Conservation (phyloP, 352 stramenopile species). For the Pythium pectinolyticum region DNA sequence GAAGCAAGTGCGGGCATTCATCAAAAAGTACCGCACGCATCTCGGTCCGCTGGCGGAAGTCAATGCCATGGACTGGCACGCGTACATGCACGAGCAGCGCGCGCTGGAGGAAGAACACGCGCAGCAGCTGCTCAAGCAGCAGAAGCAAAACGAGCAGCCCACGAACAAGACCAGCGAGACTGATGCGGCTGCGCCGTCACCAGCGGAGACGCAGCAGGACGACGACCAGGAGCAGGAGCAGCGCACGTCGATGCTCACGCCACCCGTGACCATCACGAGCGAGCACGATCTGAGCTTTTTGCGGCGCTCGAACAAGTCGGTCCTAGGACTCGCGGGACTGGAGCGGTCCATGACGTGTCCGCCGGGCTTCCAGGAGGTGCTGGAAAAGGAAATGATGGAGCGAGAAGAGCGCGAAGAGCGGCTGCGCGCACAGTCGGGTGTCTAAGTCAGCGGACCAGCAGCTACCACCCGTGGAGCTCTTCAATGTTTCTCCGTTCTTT, state of each 20-base stretch:
- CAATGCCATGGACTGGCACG: slow-evolving; percentile 78
- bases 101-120: slow-evolving; percentile 32
- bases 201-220: background rate
- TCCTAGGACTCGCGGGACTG: slow-evolving; percentile 56
- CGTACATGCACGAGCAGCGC: slow-evolving; percentile 79
- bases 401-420: slow-evolving; percentile 18
- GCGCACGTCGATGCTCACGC: slow-evolving; percentile 28
- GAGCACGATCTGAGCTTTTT: slow-evolving; percentile 82
- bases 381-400: slow-evolving; percentile 20
- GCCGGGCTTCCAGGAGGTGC: slow-evolving; percentile 66
- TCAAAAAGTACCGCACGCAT: slow-evolving; percentile 64
- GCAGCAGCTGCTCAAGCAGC: slow-evolving; percentile 5
- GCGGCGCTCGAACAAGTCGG: slow-evolving; percentile 70
- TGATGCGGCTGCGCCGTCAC: background rate
- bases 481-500: too few species aligned
- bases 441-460: too few species aligned
- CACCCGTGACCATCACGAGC: slow-evolving; percentile 69
- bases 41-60: slow-evolving; percentile 69
- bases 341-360: slow-evolving; percentile 81
- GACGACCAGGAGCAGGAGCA: slow-evolving; percentile 13
- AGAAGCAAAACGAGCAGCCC: background rate
- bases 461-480: too few species aligned
- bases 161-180: background rate
- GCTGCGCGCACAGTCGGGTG: too few species aligned
- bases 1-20: slow-evolving; percentile 73